Evolutionary conservation across 2,329 filamentous ascomycete genomes (phyloP), one percentile per base, ranked within the genome.

Genomic region (Fusarium globosum): DNA sequence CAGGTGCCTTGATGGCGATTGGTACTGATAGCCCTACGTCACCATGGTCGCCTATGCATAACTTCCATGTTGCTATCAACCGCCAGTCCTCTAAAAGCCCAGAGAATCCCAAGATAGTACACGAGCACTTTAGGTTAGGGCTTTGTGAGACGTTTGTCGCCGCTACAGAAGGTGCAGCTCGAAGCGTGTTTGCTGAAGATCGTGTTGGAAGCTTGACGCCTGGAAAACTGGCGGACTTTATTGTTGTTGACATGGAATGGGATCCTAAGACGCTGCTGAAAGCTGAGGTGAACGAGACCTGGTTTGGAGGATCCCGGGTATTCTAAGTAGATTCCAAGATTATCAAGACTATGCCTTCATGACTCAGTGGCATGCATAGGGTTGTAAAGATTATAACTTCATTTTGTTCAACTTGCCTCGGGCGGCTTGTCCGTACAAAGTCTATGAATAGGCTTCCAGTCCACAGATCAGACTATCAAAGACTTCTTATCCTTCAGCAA

Each of bases 21-120:
- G 88, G 88, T 0, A 86, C 84, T 14, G 88, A 91, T 71, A 84
- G 86, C 1, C 89, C 88, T 1, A 90, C 88, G 0, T 87, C 89
- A 4, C 88, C 88, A 2, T 85, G 87, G 78, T 79, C 81, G 9
- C 83, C 87, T 16, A 78, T 90, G 56, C 82, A 81, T 11, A 90
- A 90, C 68, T 71, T 89, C 13, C 90, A 90, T 74, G 84, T 88
- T 3, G 88, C 87, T 4, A 86, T 87, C 7, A 90, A 87, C n/a
- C 81, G 88, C n/a, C 83, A 83, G 51, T 88, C 86, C 1, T 87
- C 88, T 4, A 80, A 86, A 30, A 82, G 88, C 65, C 84, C 84
- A 0, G 79, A 79, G 1, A 71, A 76, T 23, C 76, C 82, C n/a
- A 80, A 79, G 33, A 79, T 82, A 5, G 83, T 89, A 3, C 89